A percentile compares a stretch with the other conserved stretches of the same genome.
These are phyloP conservation scores for Pythium periplocum DNA, from an alignment of 352 stramenopile species.

Conservation along the genomic window DNA sequence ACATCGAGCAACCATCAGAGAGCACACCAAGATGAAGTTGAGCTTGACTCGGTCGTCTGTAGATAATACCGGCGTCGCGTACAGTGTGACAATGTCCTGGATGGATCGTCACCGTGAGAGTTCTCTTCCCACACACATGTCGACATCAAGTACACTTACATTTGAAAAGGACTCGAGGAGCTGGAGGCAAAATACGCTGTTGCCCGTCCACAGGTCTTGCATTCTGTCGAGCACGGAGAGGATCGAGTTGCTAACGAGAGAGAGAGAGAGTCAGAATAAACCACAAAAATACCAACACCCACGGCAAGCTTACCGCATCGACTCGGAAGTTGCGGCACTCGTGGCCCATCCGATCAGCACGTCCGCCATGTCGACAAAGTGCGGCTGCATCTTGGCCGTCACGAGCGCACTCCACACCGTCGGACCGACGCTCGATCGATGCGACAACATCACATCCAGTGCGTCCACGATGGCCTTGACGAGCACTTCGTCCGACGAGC, in stretches of 20 bases:
- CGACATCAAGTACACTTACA: slow-evolving; percentile 15
- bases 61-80: slow-evolving; percentile 1
- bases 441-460: slow-evolving; percentile 16
- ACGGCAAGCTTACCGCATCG: slow-evolving; percentile 12
- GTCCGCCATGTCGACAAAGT: slow-evolving; percentile 28
- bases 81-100: slow-evolving; percentile 22
- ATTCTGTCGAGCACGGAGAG: slow-evolving; percentile 22
- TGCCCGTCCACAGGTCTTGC: slow-evolving; percentile 23
- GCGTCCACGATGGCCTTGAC: slow-evolving; percentile 15
- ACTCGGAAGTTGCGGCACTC: slow-evolving; percentile 14
- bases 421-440: slow-evolving; percentile 7
- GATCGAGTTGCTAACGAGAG: slow-evolving; percentile 16
- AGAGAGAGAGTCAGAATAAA: slow-evolving; percentile 1
- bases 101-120: not conserved
- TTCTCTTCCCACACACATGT: too few species aligned
- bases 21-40: slow-evolving; percentile 25
- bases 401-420: slow-evolving; percentile 13
- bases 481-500: slow-evolving; percentile 12
- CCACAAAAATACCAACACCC: not conserved
- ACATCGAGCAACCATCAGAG: slow-evolving; percentile 22
- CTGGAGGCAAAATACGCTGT: slow-evolving; percentile 28
- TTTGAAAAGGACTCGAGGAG: slow-evolving; percentile 20
- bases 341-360: slow-evolving; percentile 28
- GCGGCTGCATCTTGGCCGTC: slow-evolving; percentile 19
- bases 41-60: slow-evolving; percentile 14